These are phyloP conservation scores for Furcasterigmium sp. DNA, from an alignment of 2,329 filamentous ascomycete genomes.

Conservation along the genomic window DNA sequence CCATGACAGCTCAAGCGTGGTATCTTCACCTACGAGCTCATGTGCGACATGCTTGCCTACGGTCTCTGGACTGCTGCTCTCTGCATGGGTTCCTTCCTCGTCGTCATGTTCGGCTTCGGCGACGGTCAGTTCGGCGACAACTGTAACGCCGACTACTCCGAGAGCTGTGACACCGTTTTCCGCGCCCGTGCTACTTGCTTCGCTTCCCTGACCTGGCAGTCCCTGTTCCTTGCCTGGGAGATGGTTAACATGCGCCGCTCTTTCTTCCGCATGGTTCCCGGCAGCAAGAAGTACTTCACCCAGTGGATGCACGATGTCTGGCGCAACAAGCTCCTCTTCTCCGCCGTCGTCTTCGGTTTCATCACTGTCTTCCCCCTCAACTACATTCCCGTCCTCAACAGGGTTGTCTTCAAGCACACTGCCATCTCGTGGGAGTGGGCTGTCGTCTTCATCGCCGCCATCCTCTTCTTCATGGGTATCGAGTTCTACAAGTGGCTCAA, in stretches of 20 bases:
- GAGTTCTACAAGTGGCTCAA: slow-evolving; percentile 56
- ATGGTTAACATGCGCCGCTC: slow-evolving; percentile 65
- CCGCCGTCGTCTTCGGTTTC: slow-evolving; percentile 43
- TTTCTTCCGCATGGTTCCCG: slow-evolving; percentile 68
- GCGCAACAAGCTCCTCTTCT: slow-evolving; percentile 68
- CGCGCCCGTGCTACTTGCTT: slow-evolving; percentile 68
- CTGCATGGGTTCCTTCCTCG: slow-evolving; percentile 45
- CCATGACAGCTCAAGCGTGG: slow-evolving; percentile 34
- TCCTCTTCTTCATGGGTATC: slow-evolving; percentile 53
- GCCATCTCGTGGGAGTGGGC: slow-evolving; percentile 58
- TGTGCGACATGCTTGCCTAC: slow-evolving; percentile 62
- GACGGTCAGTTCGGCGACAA: slow-evolving; percentile 47
- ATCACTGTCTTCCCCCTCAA: slow-evolving; percentile 42
- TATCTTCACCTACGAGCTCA: slow-evolving; percentile 60
- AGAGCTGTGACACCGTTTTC: slow-evolving; percentile 55
- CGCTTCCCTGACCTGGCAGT: slow-evolving; percentile 68
- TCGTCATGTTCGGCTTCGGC: slow-evolving; percentile 46
- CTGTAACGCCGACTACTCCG: slow-evolving; percentile 54
- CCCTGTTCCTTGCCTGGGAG: slow-evolving; percentile 71
- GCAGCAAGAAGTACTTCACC: slow-evolving; percentile 53
- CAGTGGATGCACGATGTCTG: slow-evolving; percentile 64
- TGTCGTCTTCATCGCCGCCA: slow-evolving; percentile 47
- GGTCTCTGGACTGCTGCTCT: slow-evolving; percentile 62
- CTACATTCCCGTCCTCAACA: slow-evolving; percentile 55
- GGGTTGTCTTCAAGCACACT: slow-evolving; percentile 50